Evolutionary conservation across 257 asterid species (phyloP), one percentile per base, ranked within the genome.

Genomic region (Nyctanthes arbortristis): DNA sequence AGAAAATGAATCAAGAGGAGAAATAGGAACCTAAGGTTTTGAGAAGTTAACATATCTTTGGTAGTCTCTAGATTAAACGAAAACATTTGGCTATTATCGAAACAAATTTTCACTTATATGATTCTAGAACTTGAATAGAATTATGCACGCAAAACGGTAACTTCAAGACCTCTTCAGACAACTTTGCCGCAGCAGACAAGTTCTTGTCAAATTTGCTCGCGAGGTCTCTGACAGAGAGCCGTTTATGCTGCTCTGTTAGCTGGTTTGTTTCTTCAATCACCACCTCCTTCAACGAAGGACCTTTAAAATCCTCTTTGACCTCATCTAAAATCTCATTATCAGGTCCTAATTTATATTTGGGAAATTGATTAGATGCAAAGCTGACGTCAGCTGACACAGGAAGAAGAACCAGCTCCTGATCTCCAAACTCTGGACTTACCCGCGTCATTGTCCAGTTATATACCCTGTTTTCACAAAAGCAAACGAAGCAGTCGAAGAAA

Each of bases 181-280:
- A 78, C 79, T 93, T 93, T 27, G 96, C 96, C 13, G 98, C 96
- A 22, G 98, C 90, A 36, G 98, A 77, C 89, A 90, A 86, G 77
- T 89, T 93, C 89, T 88, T 90, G 85, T 93, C 98, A 11, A 90
- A 93, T 77, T 88, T 90, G 83, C 89, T 90, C 69, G 97, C 98
- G 58, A 93, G 88, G 69, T 93, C 98, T 14, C 96, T 88, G 61
- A 93, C 98, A 45, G 98, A 93, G 22, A 93, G 88, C 11, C 98
- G 96, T 75, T 79, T 80, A 81, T 88, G 98, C 47, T 93, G 98
- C 43, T 87, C 89, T 3, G 88, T 80, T 33, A 93, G 87, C 73
- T 88, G 86, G 14, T 86, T 45, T 8, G 87, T 80, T 79, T 90
- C 97, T 59, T 87, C 84, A 30, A 69, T 70, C 52, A 93, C 95